Percentiles rank a stretch among this genome's conserved stretches.
Conservation (phyloP, 2,329 filamentous ascomycete species). For the Trichoderma polysporum region DNA sequence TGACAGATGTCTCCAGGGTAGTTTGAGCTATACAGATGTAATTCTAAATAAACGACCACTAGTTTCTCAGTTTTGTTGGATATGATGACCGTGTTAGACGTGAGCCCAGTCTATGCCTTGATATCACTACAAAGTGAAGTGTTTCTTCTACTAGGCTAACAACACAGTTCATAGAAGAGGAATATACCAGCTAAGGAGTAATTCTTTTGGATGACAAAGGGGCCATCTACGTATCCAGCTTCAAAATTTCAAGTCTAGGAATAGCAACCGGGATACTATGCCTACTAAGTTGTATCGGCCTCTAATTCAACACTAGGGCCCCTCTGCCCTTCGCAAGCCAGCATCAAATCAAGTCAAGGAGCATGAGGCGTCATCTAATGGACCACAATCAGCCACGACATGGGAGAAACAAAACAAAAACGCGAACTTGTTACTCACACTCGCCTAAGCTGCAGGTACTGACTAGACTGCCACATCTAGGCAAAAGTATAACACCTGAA, state of each 20-base stretch:
- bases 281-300: not conserved
- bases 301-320: not conserved
- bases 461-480: not conserved
- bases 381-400: not conserved
- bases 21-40: slow-evolving; percentile 1
- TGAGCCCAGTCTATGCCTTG: too few species aligned
- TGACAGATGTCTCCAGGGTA: not conserved
- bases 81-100: not conserved
- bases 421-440: not conserved
- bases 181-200: too few species aligned
- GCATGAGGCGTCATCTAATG: not conserved
- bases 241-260: not conserved
- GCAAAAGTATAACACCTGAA: not conserved
- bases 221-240: not conserved
- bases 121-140: not conserved
- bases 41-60: not conserved
- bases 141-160: not conserved
- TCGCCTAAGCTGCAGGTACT: not conserved
- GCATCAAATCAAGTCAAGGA: not conserved
- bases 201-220: too few species aligned
- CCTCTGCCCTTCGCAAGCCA: not conserved
- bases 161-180: too few species aligned
- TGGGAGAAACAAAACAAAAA: not conserved
- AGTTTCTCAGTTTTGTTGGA: not conserved
- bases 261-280: not conserved